These are phyloP conservation scores for Camillea tinctor DNA, from an alignment of 2,329 filamentous ascomycete genomes.

Conservation along the genomic window DNA sequence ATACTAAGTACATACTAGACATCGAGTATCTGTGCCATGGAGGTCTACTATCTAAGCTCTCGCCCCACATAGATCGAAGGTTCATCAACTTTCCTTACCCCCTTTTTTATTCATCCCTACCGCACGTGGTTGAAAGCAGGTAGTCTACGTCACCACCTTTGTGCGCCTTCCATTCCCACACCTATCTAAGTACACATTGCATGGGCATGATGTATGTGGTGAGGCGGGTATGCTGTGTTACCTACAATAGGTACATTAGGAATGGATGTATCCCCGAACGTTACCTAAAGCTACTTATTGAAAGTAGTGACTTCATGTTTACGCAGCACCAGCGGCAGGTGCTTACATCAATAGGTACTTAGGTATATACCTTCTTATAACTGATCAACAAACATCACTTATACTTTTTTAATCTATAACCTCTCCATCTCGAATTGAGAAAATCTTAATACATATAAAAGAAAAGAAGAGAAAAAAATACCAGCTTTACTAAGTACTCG, in stretches of 20 bases:
- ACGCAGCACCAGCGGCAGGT: too few relatives aligned
- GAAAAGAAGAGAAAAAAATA: not conserved
- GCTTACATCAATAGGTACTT: not conserved
- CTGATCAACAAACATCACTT: not conserved
- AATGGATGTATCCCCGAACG: not conserved
- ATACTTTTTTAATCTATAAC: too few relatives aligned
- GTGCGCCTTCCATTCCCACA: not conserved
- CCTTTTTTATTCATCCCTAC: constrained; percentile 5
- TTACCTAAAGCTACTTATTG: not conserved
- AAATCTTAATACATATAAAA: not conserved
- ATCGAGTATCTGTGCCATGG: too few relatives aligned
- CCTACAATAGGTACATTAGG: too few relatives aligned
- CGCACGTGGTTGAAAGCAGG: constrained; percentile 15
- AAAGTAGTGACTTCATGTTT: not conserved
- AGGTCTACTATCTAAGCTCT: not conserved
- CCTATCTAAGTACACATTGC: too few relatives aligned
- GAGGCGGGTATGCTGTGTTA: too few relatives aligned
- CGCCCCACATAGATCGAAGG: not conserved
- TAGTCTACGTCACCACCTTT: constrained; percentile 27
- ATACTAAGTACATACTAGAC: too few relatives aligned
- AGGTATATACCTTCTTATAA: not conserved
- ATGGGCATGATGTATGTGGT: too few relatives aligned
- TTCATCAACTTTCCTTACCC: not conserved
- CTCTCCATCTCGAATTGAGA: too few relatives aligned
- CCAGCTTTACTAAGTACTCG: constrained; percentile 1